Percentiles rank a stretch among this genome's conserved stretches.
Evolutionary conservation across 225 moss, liverwort and hornwort species (phyloP).

Genomic region (Bryoerythrophyllum caledonicum): DNA sequence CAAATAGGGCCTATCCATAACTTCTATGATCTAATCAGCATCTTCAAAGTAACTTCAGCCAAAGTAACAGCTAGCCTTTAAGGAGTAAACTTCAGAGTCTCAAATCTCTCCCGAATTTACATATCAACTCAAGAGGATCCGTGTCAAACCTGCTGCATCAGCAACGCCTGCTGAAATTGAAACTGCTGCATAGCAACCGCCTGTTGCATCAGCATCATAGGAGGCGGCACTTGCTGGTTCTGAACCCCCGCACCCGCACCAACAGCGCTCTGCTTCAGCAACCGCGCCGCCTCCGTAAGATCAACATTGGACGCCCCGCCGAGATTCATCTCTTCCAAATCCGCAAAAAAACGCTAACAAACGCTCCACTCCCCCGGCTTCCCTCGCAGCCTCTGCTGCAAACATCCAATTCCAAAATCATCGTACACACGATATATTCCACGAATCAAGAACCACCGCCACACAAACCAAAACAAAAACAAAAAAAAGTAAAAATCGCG

Average conservation of each 20-base stretch:
- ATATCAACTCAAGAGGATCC: not conserved
- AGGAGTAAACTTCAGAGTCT: not conserved
- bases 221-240: conserved; percentile 70
- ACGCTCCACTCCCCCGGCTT: not conserved
- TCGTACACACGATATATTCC: not conserved
- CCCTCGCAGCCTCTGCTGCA: not conserved
- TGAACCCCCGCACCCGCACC: conserved; percentile 43
- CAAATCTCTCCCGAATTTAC: too few relatives aligned
- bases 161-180: conserved; percentile 87
- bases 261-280: conserved; percentile 61
- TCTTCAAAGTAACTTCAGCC: not conserved
- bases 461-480: too few relatives aligned
- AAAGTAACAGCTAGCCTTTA: not conserved
- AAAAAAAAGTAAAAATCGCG: not conserved
- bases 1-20: too few relatives aligned
- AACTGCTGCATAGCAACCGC: conserved; percentile 97
- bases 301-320: conserved; percentile 43
- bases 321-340: conserved; percentile 33
- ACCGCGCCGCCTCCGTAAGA: conserved; percentile 58
- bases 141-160: conserved; percentile 75
- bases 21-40: not conserved
- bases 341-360: not conserved
- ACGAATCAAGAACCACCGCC: too few relatives aligned
- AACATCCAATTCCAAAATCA: not conserved
- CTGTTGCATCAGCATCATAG: conserved; percentile 90